A percentile compares a stretch with the other conserved stretches of the same genome.
Conservation (phyloP, 495 filamentous ascomycete genomes). For the Annulohypoxylon moriforme region DNA sequence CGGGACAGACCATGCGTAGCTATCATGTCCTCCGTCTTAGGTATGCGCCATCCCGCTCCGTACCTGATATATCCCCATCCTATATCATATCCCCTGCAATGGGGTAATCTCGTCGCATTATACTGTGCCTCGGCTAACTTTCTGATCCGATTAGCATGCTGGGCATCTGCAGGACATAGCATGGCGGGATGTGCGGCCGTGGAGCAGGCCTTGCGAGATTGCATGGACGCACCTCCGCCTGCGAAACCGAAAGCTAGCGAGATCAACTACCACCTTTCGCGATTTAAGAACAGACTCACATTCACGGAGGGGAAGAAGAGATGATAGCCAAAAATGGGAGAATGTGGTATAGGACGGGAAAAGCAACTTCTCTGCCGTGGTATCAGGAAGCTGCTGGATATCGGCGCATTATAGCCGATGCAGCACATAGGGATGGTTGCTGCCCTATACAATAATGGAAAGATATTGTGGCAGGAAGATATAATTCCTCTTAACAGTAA, state of each 20-base stretch:
- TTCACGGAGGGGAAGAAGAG: conserved; percentile 77
- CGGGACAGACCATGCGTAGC: conserved; percentile 81
- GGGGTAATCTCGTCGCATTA: conserved; percentile 9
- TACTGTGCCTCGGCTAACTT: conserved; percentile 21
- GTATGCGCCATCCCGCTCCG: conserved; percentile 62
- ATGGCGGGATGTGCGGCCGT: conserved; percentile 79
- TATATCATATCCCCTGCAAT: not conserved
- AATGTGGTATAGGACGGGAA: not conserved
- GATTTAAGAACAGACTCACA: conserved; percentile 85
- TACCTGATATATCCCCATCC: not conserved
- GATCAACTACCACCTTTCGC: conserved; percentile 93
- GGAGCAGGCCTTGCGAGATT: conserved; percentile 84
- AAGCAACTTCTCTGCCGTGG: not conserved
- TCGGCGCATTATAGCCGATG: not conserved
- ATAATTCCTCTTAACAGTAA: conserved; percentile 2
- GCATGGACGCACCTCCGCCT: conserved; percentile 88
- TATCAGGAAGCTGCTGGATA: not conserved
- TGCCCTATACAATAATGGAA: conserved; percentile 30
- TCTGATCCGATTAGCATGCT: conserved; percentile 73
- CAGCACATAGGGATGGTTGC: not conserved
- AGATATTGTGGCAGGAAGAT: not conserved
- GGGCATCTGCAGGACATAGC: conserved; percentile 87
- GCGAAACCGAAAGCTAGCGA: conserved; percentile 77
- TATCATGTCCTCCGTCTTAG: conserved; percentile 89
- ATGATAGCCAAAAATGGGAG: conserved; percentile 18